Base-by-base conservation (phyloP, 2,329 filamentous ascomycete genomes). In the Dothistroma pini region DNA sequence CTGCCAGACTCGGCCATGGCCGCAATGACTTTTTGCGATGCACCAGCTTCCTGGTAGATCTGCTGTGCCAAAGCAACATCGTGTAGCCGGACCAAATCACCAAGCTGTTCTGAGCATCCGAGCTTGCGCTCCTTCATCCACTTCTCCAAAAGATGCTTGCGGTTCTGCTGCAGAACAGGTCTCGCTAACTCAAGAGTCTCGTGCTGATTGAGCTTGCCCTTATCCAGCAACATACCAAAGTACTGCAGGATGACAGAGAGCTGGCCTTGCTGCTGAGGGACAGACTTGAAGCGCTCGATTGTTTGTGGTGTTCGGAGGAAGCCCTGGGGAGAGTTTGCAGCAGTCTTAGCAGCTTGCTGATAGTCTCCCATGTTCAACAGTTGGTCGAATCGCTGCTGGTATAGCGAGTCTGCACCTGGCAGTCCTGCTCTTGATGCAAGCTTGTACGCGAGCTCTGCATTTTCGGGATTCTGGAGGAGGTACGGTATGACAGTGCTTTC, bases 111-210 rank as follows among this genome's bases (percentile, higher is more conserved):
- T 0, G 95, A 97, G 78, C 90, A 93, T 75, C 96, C 91, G 49
- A 99, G 84, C 82, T 99, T 99, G 77, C 91, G 89, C 79, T 97
- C 95, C 73, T 89, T 89, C 76, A 97, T 85, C 96, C 96, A 99
- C 79, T 99, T 99, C 79, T 97, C 95, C 31, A 99, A 84, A 29
- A 99, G 81, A 73, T 97, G 91, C 80, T 97, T 97, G 67, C 95
- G 87, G 76, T 93, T 95, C 77, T 99, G 95, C 59, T 89, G 87
- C 60, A 99, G 84, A 21, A 99, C 95, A 21, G 95, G 95, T 68
- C 92, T 87, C 10, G 95, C 93, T 63, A 99, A 83, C 80, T 99
- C 95, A 44, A 99, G 81, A 52, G 93, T 96, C 78, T 99, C 95
- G 67, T 96, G 90, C 74, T 89, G 87, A 79, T 99, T 99, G 51